Conservation (phyloP, 441 rosid genomes). For the Macaranga tanarius region DNA sequence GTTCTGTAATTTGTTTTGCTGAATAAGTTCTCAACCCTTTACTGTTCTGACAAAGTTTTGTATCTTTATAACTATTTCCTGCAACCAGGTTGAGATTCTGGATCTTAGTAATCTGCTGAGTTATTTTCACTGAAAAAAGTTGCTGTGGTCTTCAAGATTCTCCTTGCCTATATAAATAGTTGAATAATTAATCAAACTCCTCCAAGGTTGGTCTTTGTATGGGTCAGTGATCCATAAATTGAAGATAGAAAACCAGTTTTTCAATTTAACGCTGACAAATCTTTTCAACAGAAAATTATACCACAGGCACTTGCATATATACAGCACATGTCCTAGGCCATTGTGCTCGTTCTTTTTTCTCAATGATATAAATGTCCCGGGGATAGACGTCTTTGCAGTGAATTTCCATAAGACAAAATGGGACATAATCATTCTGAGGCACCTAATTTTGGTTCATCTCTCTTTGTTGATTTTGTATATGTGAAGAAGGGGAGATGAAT, state of each 20-base stretch:
- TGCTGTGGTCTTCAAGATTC: background rate
- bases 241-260: background rate
- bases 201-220: no score
- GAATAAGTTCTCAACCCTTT: background rate
- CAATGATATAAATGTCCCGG: background rate
- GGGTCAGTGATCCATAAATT: no score
- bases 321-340: background rate
- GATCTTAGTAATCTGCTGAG: background rate
- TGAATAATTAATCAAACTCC: background rate
- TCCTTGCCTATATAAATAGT: background rate
- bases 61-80: background rate
- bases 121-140: background rate
- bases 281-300: background rate
- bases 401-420: background rate
- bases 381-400: background rate
- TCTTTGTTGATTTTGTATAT: background rate
- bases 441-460: background rate
- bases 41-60: background rate
- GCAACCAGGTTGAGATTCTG: background rate
- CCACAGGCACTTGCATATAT: background rate
- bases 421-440: background rate
- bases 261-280: background rate
- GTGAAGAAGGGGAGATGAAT: background rate
- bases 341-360: background rate
- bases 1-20: background rate